These are phyloP conservation scores for Dictyostelium capitatum DNA, from an alignment of 78 protist species.

Conservation along the genomic window DNA sequence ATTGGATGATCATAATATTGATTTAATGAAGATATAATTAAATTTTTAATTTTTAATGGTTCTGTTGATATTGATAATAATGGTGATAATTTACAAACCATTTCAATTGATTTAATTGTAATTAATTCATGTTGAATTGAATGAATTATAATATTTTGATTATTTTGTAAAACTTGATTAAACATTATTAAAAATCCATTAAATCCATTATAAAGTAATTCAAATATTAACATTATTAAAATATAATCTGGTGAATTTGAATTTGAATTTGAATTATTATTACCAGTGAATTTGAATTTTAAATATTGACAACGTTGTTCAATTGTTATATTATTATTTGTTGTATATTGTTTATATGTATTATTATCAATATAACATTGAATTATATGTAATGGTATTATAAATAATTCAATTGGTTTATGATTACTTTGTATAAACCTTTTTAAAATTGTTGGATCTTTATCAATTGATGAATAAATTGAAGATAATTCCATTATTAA, in stretches of 20 bases:
- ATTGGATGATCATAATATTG: slow-evolving; percentile 67
- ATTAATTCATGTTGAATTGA: background rate
- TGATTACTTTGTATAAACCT: slow-evolving; percentile 29
- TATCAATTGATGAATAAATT: slow-evolving; percentile 6
- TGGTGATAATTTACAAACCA: slow-evolving; percentile 25
- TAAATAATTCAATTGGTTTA: slow-evolving; percentile 24
- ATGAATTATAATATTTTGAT: background rate
- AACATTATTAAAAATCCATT: slow-evolving; percentile 4
- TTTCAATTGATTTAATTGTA: slow-evolving; percentile 12
- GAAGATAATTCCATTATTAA: slow-evolving; percentile 18
- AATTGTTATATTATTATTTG: background rate
- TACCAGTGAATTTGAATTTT: background rate
- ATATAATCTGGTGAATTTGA: too few relatives aligned
- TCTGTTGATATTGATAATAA: background rate
- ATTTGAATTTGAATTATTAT: too few relatives aligned
- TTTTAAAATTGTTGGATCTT: slow-evolving; percentile 23
- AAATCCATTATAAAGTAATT: background rate
- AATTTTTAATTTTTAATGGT: slow-evolving; percentile 33
- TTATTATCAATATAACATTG: slow-evolving; percentile 30
- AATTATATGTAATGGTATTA: slow-evolving; percentile 30
- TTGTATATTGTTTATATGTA: slow-evolving; percentile 23
- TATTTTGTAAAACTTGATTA: background rate
- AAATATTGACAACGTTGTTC: background rate
- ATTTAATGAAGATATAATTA: background rate
- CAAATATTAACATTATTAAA: background rate